phyloP scores from a whole-genome alignment of 2,329 filamentous ascomycete genomes.

The Aspergillus thermomutatus region DNA sequence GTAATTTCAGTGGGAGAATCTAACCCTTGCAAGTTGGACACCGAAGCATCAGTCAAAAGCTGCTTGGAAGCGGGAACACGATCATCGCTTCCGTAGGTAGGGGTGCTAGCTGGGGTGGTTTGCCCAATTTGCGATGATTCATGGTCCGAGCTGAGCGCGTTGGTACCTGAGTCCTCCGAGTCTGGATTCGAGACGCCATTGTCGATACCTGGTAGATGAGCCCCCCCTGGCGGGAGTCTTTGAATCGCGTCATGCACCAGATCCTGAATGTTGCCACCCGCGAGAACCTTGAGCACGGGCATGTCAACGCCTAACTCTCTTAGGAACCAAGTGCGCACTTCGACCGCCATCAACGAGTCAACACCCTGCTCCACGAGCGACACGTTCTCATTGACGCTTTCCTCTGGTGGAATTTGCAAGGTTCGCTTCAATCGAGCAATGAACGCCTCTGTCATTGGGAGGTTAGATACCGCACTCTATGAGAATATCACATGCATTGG shows the following conservation, averaged over 20 bases:
- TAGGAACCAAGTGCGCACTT: conserved; percentile 48
- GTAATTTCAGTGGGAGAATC: too few relatives aligned
- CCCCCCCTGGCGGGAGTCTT: background rate
- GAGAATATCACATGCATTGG: too few relatives aligned
- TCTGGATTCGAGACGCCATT: too few relatives aligned
- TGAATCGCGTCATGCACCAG: background rate
- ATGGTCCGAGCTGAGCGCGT: too few relatives aligned
- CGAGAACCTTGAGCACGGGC: conserved; percentile 47
- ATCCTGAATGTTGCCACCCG: conserved; percentile 23
- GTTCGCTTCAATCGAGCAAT: background rate
- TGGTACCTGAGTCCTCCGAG: too few relatives aligned
- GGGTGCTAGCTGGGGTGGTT: too few relatives aligned
- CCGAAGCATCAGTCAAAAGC: too few relatives aligned
- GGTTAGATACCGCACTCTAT: background rate
- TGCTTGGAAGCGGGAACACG: too few relatives aligned
- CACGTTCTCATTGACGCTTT: conserved; percentile 1
- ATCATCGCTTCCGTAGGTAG: too few relatives aligned
- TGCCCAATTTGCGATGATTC: too few relatives aligned
- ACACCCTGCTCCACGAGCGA: conserved; percentile 30
- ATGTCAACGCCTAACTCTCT: conserved; percentile 45
- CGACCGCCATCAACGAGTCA: conserved; percentile 41
- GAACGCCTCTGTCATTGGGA: background rate
- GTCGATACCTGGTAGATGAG: too few relatives aligned
- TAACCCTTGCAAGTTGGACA: too few relatives aligned
- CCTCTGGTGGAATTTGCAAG: background rate